phyloP scores from a whole-genome alignment of 2,329 filamentous ascomycete species.

The Phoma sp. region DNA sequence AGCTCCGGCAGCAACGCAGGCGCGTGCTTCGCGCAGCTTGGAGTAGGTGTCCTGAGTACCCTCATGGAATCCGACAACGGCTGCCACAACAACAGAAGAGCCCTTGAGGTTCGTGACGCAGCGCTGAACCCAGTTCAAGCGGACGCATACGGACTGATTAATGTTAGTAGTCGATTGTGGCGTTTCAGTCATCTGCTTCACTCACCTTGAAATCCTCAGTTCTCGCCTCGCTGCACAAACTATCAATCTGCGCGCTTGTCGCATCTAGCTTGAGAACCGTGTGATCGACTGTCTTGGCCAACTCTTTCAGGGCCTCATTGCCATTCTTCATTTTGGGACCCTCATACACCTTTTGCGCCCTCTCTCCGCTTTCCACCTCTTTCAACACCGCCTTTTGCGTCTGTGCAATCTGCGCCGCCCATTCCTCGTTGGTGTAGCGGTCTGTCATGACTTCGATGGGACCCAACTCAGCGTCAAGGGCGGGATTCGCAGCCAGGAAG shows the following conservation, averaged over 20 bases:
- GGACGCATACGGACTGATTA: slow-evolving; percentile 63
- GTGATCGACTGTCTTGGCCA: slow-evolving; percentile 54
- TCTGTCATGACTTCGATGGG: slow-evolving; percentile 47
- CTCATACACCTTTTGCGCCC: slow-evolving; percentile 35
- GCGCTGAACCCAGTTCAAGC: slow-evolving; percentile 58
- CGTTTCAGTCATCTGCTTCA: not conserved
- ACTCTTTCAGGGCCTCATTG: slow-evolving; percentile 32
- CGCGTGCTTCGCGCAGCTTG: slow-evolving; percentile 59
- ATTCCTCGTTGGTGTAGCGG: slow-evolving; percentile 54
- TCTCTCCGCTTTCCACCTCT: slow-evolving; percentile 36
- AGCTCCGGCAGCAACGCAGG: slow-evolving; percentile 58
- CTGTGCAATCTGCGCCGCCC: slow-evolving; percentile 50
- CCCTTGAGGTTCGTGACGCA: slow-evolving; percentile 57
- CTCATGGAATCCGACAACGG: slow-evolving; percentile 66
- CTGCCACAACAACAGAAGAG: slow-evolving; percentile 59
- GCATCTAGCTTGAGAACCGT: slow-evolving; percentile 58
- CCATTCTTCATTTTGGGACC: slow-evolving; percentile 37
- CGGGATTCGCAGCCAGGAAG: slow-evolving; percentile 43
- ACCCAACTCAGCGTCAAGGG: slow-evolving; percentile 35
- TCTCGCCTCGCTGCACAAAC: slow-evolving; percentile 61
- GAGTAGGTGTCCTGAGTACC: slow-evolving; percentile 59
- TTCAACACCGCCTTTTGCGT: slow-evolving; percentile 38
- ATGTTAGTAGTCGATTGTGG: slow-evolving; percentile 22
- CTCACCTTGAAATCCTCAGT: slow-evolving; percentile 54
- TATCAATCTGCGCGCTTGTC: slow-evolving; percentile 57